These are phyloP conservation scores for Fusarium buxicola DNA, from an alignment of 2,329 filamentous ascomycete genomes.

Conservation along the genomic window DNA sequence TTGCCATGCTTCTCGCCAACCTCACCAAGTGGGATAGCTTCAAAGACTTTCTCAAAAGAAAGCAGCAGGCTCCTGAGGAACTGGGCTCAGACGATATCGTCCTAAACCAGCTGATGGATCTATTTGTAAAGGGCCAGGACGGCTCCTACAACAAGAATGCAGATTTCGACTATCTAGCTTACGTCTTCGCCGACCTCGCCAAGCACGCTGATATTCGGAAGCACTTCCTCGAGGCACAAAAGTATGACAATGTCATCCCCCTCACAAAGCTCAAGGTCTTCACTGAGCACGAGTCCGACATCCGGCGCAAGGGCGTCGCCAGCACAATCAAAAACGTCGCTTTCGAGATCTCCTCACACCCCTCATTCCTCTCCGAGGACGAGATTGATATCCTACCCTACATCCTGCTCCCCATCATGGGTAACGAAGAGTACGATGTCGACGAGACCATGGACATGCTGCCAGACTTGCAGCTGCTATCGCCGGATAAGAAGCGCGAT, in stretches of 20 bases:
- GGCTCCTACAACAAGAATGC: conserved; percentile 86
- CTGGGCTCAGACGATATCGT: conserved; percentile 78
- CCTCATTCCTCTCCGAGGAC: conserved; percentile 75
- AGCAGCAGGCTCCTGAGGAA: conserved; percentile 74
- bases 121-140: conserved; percentile 92
- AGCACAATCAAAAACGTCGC: conserved; percentile 94
- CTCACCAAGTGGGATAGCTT: conserved; percentile 83
- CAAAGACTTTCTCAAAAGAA: conserved; percentile 74
- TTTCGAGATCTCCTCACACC: conserved; percentile 82
- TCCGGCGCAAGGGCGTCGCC: conserved; percentile 93
- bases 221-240: conserved; percentile 79
- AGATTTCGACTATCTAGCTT: conserved; percentile 92
- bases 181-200: conserved; percentile 92
- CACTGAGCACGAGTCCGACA: conserved; percentile 86
- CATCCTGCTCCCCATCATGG: conserved; percentile 86
- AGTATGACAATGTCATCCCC: conserved; percentile 86
- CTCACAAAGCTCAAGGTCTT: conserved; percentile 94
- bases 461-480: conserved; percentile 87
- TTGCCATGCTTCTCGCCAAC: conserved; percentile 94
- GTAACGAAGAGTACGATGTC: conserved; percentile 86
- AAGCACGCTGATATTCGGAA: conserved; percentile 80
- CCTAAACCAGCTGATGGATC: conserved; percentile 92
- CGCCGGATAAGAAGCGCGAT: conserved; percentile 90
- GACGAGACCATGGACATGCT: conserved; percentile 90
- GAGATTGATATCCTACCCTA: conserved; percentile 88